These are phyloP conservation scores for Curvularia eragrostidis DNA, from an alignment of 2,329 filamentous ascomycete species.

Conservation along the genomic window DNA sequence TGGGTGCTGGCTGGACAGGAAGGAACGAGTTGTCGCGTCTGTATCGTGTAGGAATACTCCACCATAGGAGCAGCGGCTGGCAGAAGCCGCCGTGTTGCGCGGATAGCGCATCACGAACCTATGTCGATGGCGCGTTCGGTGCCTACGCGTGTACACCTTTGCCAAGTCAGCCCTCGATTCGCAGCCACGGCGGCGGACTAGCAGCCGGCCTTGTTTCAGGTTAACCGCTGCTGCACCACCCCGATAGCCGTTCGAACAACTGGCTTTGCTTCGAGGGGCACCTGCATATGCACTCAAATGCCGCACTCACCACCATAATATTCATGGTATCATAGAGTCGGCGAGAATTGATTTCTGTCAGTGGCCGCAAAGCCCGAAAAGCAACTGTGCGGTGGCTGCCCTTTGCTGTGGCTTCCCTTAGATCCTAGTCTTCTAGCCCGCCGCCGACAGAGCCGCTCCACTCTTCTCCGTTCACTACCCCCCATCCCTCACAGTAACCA, in stretches of 20 bases:
- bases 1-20: background rate
- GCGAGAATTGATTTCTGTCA: background rate
- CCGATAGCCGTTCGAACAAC: conserved; percentile 13
- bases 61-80: background rate
- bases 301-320: conserved; percentile 10
- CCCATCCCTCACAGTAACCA: conserved; percentile 12
- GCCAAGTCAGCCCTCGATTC: conserved; percentile 9
- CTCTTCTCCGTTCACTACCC: conserved; percentile 23
- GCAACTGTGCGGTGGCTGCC: conserved; percentile 13
- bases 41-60: background rate
- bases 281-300: conserved; percentile 8
- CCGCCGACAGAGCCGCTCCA: conserved; percentile 8
- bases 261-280: conserved; percentile 11
- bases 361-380: conserved; percentile 2
- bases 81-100: background rate
- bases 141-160: background rate
- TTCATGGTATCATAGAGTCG: background rate
- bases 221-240: conserved; percentile 20
- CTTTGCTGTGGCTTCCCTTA: conserved; percentile 15
- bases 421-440: conserved; percentile 13
- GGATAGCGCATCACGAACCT: background rate
- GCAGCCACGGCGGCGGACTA: conserved; percentile 9
- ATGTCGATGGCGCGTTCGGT: background rate
- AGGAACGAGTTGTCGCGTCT: background rate
- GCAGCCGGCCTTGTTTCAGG: conserved; percentile 27